Base-by-base conservation (phyloP, 768 basidiomycete genomes). In the Phanerodontia chrysosporium region DNA sequence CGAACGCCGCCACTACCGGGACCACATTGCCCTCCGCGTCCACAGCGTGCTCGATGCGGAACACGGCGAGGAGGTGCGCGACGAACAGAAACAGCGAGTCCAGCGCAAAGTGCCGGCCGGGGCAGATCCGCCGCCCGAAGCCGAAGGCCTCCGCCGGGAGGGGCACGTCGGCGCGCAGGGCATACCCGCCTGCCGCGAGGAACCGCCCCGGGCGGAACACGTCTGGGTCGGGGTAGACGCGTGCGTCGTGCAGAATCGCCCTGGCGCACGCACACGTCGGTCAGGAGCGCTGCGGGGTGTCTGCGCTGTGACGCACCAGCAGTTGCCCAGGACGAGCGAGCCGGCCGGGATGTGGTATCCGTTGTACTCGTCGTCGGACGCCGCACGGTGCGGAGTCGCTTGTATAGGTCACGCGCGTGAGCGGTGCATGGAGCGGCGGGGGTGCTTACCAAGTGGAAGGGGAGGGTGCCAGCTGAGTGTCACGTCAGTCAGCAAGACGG, bases 191-290 rank as follows among this genome's bases (percentile, higher is more conserved):
- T 1, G 36, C n/a, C n/a, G 25, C 57, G 14, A 71, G 49, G 60
- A 65, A 73, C 16, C 72, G 58, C 1, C 68, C 67, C 1, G 72
- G 72, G 16, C 61, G 60, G 62, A 73, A 73, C 7, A n/a, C 49
- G 3, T 65, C 45, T 7, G 72, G 68, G 13, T 69, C 66, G 0
- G 66, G 67, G 55, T 68, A 72, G 13, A 61, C 45, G 6, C 60
- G 48, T 25, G 64, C 63, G 52, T 73, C 69, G 39, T 67, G 70
- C 12, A 67, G 58, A 64, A 73, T 70, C 12, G 63, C 70, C 70
- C 70, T 58, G 10, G 6, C 3, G 21, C 13, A 48, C 29, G 16
- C 6, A 44, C 52, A 2, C 24, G 25, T 42, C 36, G 39, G 21
- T 24, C 21, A 2, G 24, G 39, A 28, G 22, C 14, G 49, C 8